phyloP scores from a whole-genome alignment of 352 stramenopile genomes.

The Phytopythium chamaehyphon region DNA sequence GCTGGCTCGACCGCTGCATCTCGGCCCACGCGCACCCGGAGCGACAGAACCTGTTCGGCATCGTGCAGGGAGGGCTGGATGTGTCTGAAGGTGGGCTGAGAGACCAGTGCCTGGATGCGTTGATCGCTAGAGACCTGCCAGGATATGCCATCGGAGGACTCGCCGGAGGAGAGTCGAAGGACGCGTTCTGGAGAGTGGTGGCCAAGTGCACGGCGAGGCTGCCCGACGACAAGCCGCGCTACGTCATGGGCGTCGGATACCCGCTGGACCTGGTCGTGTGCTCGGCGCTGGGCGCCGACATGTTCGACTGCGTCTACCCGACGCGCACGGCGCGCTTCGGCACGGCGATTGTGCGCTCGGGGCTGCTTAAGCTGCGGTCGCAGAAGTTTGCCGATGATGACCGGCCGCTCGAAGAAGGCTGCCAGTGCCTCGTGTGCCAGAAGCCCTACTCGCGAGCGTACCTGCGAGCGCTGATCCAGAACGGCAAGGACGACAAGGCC shows the following conservation, averaged over 20 bases:
- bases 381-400: slow-evolving; percentile 52
- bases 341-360: slow-evolving; percentile 83
- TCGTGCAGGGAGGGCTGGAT: slow-evolving; percentile 96
- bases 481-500: slow-evolving; percentile 55
- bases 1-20: slow-evolving; percentile 96
- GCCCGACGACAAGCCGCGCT: slow-evolving; percentile 92
- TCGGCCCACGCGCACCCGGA: slow-evolving; percentile 79
- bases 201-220: slow-evolving; percentile 68
- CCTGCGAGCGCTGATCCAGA: slow-evolving; percentile 68
- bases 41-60: slow-evolving; percentile 96
- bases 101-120: slow-evolving; percentile 90
- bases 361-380: slow-evolving; percentile 68
- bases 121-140: slow-evolving; percentile 79
- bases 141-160: slow-evolving; percentile 96
- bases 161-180: slow-evolving; percentile 90
- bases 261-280: slow-evolving; percentile 97
- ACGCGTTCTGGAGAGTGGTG: slow-evolving; percentile 96
- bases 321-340: slow-evolving; percentile 95
- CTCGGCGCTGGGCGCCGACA: slow-evolving; percentile 95
- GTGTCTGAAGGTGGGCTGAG: slow-evolving; percentile 86
- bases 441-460: slow-evolving; percentile 63
- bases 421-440: slow-evolving; percentile 68
- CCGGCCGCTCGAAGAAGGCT: slow-evolving; percentile 63
- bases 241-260: slow-evolving; percentile 98
- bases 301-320: slow-evolving; percentile 98